Evolutionary conservation across 805 yeast genomes (phyloP).

Genomic region (Candida rishiriensis): DNA sequence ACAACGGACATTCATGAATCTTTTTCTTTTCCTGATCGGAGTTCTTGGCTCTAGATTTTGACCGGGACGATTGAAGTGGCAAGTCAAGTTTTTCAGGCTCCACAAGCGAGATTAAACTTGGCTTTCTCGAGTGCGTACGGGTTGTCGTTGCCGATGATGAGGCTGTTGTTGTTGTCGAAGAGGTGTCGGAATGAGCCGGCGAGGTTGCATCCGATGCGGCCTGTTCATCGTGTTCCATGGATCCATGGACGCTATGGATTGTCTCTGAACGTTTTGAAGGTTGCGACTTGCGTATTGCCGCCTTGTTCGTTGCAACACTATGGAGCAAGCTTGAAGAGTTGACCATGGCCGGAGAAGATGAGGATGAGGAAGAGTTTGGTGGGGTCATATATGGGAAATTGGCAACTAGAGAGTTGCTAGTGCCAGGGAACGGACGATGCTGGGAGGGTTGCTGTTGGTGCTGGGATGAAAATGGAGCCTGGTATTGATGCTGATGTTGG

Average conservation of each 20-base stretch:
- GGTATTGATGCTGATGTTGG: not conserved
- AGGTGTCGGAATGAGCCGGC: not conserved
- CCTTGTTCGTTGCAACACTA: slow-evolving; percentile 1
- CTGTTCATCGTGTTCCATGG: not conserved
- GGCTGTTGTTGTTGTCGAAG: not conserved
- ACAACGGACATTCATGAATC: slow-evolving; percentile 59
- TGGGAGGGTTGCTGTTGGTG: not conserved
- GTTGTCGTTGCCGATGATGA: slow-evolving; percentile 16
- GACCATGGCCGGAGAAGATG: slow-evolving; percentile 7
- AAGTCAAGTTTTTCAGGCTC: slow-evolving; percentile 28
- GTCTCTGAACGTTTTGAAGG: not conserved
- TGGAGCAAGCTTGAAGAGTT: not conserved
- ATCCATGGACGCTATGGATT: not conserved
- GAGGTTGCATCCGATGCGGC: not conserved
- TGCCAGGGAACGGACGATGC: not conserved
- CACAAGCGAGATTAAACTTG: slow-evolving; percentile 10
- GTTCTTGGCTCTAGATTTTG: slow-evolving; percentile 29
- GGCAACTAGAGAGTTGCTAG: not conserved
- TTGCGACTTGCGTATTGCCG: not conserved
- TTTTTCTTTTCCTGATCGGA: slow-evolving; percentile 42
- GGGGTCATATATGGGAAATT: slow-evolving; percentile 19
- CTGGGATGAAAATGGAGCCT: not conserved
- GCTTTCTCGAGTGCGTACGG: slow-evolving; percentile 2
- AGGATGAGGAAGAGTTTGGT: slow-evolving; percentile 19
- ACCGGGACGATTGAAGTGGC: slow-evolving; percentile 31